Evolutionary conservation across 768 basidiomycete genomes (phyloP), one percentile per base, ranked within the genome.

Genomic region (Sarcomyxa edulis): DNA sequence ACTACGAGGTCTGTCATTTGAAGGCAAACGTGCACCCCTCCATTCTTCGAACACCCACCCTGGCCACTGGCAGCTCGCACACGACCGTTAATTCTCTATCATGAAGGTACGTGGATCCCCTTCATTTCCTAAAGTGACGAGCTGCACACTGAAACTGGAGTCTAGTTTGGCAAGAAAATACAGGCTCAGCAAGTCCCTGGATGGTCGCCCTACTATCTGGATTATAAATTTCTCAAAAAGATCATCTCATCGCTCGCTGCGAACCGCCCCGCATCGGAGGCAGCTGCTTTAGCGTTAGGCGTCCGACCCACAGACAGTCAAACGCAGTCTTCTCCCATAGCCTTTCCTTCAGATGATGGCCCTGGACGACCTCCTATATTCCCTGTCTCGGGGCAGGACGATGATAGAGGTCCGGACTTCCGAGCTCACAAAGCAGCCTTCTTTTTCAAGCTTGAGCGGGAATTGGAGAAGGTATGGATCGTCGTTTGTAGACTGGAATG

Each of bases 211-310:
- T 90, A 89, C 68, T 98, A 98, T 65, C 79, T 97, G 43, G 94
- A 98, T 66, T 99, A 99, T 77, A 99, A 99, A 70, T 86, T 85
- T 52, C 74, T 96, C 58, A 96, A 96, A 68, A 92, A 98, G 75
- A 97, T 98, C 53, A 93, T 99, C 53, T 95, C 94, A 44, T 96
- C 94, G 10, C 77, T 97, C 45, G 81, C 82, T 35, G 84, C 88
- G 21, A 88, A 92, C 59, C 79, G 89, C 42, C 90, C 92, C 6
- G 88, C 87, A 33, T 83, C 90, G 6, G 92, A 96, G 60, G 89
- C 90, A 16, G 89, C 90, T 22, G 78, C 88, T 16, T 67, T 96
- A 38, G 89, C 90, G 9, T 68, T 86, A 34, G 90, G 90, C 38
- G 68, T 87, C 48, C 82, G 88, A 49, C 87, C 87, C 16, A 65